Percentiles rank a stretch among this genome's conserved stretches.
Conservation (phyloP, 2,329 filamentous ascomycete genomes). For the Arachnomyces sp. region DNA sequence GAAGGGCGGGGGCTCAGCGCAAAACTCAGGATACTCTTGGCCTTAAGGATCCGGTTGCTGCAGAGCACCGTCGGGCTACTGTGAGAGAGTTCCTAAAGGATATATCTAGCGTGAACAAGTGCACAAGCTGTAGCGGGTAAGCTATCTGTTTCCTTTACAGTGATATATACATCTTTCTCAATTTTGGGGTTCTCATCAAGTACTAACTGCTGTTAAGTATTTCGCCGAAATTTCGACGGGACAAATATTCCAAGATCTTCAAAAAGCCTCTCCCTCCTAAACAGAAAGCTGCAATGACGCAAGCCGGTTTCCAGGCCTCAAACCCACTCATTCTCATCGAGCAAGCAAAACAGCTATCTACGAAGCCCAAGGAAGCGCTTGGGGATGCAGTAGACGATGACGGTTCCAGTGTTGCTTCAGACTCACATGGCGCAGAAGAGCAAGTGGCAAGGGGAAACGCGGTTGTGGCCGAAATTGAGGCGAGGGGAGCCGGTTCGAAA, state of each 20-base stretch:
- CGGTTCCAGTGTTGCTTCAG: constrained; percentile 50
- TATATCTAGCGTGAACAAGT: constrained; percentile 62
- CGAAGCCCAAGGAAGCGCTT: constrained; percentile 24
- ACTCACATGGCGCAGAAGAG: constrained; percentile 50
- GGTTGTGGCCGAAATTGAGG: constrained; percentile 25
- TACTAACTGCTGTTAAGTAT: constrained; percentile 44
- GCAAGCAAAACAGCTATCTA: constrained; percentile 34
- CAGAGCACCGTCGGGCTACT: constrained; percentile 64
- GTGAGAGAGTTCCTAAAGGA: constrained; percentile 74
- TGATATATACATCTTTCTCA: too few species aligned
- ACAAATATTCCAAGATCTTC: constrained; percentile 88
- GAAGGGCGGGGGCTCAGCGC: constrained; percentile 45
- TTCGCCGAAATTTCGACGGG: constrained; percentile 77
- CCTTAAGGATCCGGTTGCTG: constrained; percentile 75
- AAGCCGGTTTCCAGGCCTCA: constrained; percentile 55
- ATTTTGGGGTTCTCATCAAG: constrained; percentile 1
- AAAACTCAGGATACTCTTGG: constrained; percentile 36
- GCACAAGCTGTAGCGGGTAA: constrained; percentile 54
- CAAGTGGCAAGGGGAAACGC: constrained; percentile 48
- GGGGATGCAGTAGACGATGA: constrained; percentile 17
- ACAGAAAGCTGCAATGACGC: constrained; percentile 67
- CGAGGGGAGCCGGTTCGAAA: constrained; percentile 23
- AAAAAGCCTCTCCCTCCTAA: constrained; percentile 68
- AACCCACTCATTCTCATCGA: constrained; percentile 60
- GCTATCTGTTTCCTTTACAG: constrained; percentile 15